These are phyloP conservation scores for Alternaria sp. DNA, from an alignment of 2,329 filamentous ascomycete genomes.

Conservation along the genomic window DNA sequence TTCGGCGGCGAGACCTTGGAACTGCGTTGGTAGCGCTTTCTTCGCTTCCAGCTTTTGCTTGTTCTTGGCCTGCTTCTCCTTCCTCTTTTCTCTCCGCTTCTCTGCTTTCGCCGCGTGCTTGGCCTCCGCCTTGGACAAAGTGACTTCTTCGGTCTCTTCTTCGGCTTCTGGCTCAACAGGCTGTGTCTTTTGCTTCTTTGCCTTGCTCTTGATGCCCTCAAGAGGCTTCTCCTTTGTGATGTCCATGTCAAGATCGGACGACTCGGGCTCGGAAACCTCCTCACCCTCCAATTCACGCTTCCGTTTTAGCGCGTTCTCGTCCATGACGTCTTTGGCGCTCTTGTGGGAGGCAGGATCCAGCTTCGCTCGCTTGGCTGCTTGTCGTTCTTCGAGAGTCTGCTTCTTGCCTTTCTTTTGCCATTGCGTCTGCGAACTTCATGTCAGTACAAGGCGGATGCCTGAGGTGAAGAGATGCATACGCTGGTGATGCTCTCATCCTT, in stretches of 20 bases:
- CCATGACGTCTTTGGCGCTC: slow-evolving; percentile 91
- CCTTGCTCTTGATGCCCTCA: slow-evolving; percentile 46
- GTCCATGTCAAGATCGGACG: slow-evolving; percentile 44
- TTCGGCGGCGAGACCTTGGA: slow-evolving; percentile 30
- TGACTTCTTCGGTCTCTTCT: slow-evolving; percentile 47
- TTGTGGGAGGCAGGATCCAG: slow-evolving; percentile 90
- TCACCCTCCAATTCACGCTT: slow-evolving; percentile 70
- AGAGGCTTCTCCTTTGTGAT: slow-evolving; percentile 48
- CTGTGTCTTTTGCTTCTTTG: slow-evolving; percentile 54
- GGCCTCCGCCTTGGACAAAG: slow-evolving; percentile 45
- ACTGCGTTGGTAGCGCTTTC: slow-evolving; percentile 40
- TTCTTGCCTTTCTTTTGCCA: slow-evolving; percentile 91
- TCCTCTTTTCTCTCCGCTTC: slow-evolving; percentile 55
- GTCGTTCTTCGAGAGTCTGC: slow-evolving; percentile 83
- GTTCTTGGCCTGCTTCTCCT: slow-evolving; percentile 52
- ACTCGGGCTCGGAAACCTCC: slow-evolving; percentile 46
- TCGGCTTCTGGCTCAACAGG: slow-evolving; percentile 24
- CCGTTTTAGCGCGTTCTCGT: slow-evolving; percentile 80
- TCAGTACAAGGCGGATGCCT: slow-evolving; percentile 16
- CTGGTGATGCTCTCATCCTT: slow-evolving; percentile 70
- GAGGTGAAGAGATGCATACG: slow-evolving; percentile 61
- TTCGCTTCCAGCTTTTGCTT: slow-evolving; percentile 46
- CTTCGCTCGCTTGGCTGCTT: slow-evolving; percentile 75
- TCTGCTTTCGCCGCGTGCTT: slow-evolving; percentile 53
- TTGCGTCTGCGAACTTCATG: slow-evolving; percentile 70